A percentile compares a stretch with the other conserved stretches of the same genome.
Evolutionary conservation across 1,139 yeast genomes (phyloP).

Genomic region (Saccharomyces hybrid): DNA sequence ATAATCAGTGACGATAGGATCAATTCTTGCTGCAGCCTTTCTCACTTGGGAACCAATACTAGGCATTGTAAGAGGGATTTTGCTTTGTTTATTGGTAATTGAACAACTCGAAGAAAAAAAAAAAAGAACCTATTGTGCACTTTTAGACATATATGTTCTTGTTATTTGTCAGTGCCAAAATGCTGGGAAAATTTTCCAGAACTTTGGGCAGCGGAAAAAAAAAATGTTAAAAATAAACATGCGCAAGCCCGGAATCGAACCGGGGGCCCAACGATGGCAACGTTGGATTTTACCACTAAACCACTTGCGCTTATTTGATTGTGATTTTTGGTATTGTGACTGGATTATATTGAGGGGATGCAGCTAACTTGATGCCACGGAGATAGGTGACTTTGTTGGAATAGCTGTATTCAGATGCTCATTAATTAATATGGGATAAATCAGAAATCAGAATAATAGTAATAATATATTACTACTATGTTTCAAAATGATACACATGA

Average conservation of each 20-base stretch:
- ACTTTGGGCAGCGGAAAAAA: neutral
- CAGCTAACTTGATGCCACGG: no score
- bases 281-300: constrained; percentile 1
- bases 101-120: neutral
- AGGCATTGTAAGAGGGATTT: constrained; percentile 9
- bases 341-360: no score
- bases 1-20: constrained; percentile 84
- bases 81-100: neutral
- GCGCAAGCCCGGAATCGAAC: constrained; percentile 1
- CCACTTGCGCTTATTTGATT: neutral
- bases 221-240: constrained; percentile 4
- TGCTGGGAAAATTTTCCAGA: neutral
- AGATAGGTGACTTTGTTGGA: no score
- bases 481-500: no score
- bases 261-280: constrained; percentile 1
- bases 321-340: no score
- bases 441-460: no score
- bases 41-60: constrained; percentile 54
- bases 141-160: neutral
- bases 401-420: no score
- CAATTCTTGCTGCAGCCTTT: constrained; percentile 80
- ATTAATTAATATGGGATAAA: no score
- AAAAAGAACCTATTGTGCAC: neutral
- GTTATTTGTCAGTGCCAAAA: no score
- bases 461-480: no score